These are phyloP conservation scores for Kazachstania bromeliacearum DNA, from an alignment of 805 yeast species.

Conservation along the genomic window DNA sequence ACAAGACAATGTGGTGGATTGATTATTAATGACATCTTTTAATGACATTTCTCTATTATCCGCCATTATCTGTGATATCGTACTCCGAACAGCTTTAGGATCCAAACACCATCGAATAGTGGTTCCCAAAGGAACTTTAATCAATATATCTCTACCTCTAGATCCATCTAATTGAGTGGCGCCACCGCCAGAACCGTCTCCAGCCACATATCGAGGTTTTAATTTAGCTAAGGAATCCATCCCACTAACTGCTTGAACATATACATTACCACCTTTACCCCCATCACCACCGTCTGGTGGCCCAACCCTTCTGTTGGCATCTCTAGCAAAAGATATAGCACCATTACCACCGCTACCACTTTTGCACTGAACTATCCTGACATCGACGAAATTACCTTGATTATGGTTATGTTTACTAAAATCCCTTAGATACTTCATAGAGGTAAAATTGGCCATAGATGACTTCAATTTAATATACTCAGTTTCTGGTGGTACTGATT, in stretches of 20 bases:
- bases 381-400: constrained; percentile 43
- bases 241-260: constrained; percentile 69
- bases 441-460: constrained; percentile 21
- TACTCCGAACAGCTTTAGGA: constrained; percentile 39
- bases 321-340: constrained; percentile 73
- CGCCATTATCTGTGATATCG: background rate
- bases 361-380: constrained; percentile 52
- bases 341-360: constrained; percentile 92
- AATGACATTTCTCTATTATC: constrained; percentile 15
- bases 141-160: constrained; percentile 65
- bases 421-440: constrained; percentile 24
- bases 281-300: constrained; percentile 99
- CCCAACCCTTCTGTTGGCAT: constrained; percentile 74
- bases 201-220: constrained; percentile 59
- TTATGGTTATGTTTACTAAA: constrained; percentile 37
- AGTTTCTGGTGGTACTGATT: constrained; percentile 17
- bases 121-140: constrained; percentile 91
- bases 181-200: constrained; percentile 62
- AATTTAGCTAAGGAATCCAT: constrained; percentile 63
- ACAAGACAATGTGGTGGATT: constrained; percentile 27
- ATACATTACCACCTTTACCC: constrained; percentile 84
- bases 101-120: constrained; percentile 76
- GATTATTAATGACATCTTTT: constrained; percentile 17
- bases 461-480: constrained; percentile 16
- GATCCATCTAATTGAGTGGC: constrained; percentile 79